Percentiles rank a stretch among this genome's conserved stretches.
These are phyloP conservation scores for Daldinia eschscholtzii DNA, from an alignment of 2,329 filamentous ascomycete species.

Conservation along the genomic window DNA sequence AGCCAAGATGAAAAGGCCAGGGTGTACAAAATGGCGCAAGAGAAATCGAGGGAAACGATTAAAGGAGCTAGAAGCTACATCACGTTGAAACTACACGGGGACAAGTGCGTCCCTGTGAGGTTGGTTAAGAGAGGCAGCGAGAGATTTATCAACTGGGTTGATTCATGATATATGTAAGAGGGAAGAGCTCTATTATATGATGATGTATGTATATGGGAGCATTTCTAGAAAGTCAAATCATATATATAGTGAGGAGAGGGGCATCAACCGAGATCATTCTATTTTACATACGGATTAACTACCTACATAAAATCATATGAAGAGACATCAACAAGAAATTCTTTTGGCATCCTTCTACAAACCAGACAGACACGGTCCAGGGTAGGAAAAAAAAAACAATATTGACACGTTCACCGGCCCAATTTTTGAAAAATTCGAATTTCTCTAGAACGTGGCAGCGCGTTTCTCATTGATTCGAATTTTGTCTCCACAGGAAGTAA, in stretches of 20 bases:
- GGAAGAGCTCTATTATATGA: conserved; percentile 3
- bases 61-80: conserved; percentile 71
- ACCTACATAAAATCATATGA: background rate
- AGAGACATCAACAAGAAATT: background rate
- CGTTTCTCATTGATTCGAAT: conserved; percentile 21
- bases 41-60: conserved; percentile 65
- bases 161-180: conserved; percentile 28
- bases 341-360: background rate
- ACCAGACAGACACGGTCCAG: background rate
- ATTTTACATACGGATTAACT: background rate
- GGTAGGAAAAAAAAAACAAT: background rate
- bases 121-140: conserved; percentile 78
- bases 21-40: conserved; percentile 73
- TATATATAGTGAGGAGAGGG: background rate
- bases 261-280: background rate
- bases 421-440: conserved; percentile 10
- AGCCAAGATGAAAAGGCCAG: conserved; percentile 58
- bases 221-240: conserved; percentile 4
- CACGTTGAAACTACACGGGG: conserved; percentile 77
- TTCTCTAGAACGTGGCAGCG: conserved; percentile 8
- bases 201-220: conserved; percentile 9
- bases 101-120: conserved; percentile 72
- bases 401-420: conserved; percentile 6
- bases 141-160: conserved; percentile 66
- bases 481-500: conserved; percentile 26